Evolutionary conservation across 2,329 filamentous ascomycete genomes (phyloP).

Genomic region (Huntiella moniliformis): DNA sequence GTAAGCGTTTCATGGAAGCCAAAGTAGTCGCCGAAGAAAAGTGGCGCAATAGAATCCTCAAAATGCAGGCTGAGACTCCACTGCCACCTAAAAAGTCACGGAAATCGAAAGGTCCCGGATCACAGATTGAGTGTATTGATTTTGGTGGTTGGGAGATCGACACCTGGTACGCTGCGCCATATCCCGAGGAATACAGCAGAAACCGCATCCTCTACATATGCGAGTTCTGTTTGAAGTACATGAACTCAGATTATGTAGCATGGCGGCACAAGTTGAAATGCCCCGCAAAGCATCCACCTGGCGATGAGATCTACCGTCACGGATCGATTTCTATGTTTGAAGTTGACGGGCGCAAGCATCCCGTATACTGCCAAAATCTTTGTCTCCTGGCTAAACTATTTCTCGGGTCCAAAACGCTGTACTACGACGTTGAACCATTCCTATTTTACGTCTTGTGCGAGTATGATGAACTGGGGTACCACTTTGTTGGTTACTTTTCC

Average conservation of each 20-base stretch:
- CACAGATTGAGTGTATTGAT: constrained; percentile 96
- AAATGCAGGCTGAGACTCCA: constrained; percentile 44
- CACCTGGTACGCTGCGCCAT: constrained; percentile 96
- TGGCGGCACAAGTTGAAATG: constrained; percentile 98
- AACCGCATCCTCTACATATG: constrained; percentile 97
- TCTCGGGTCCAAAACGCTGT: constrained; percentile 93
- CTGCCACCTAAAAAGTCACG: constrained; percentile 44
- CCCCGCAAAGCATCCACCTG: constrained; percentile 85
- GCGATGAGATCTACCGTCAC: constrained; percentile 92
- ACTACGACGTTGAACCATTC: constrained; percentile 95
- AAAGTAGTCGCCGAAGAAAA: constrained; percentile 82
- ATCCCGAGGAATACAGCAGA: constrained; percentile 93
- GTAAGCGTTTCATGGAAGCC: constrained; percentile 73
- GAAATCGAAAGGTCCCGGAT: constrained; percentile 70
- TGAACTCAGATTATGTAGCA: constrained; percentile 96
- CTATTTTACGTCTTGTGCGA: constrained; percentile 95
- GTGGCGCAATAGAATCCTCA: constrained; percentile 51
- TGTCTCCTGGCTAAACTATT: constrained; percentile 93
- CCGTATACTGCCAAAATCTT: constrained; percentile 96
- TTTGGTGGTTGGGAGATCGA: constrained; percentile 97
- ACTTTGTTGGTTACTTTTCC: constrained; percentile 98
- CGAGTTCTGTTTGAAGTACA: constrained; percentile 98
- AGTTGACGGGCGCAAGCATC: constrained; percentile 89
- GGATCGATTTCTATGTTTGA: constrained; percentile 88
- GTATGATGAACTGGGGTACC: constrained; percentile 77